Evolutionary conservation across 768 basidiomycete species (phyloP).

Genomic region (Aureoboletus auriporus): DNA sequence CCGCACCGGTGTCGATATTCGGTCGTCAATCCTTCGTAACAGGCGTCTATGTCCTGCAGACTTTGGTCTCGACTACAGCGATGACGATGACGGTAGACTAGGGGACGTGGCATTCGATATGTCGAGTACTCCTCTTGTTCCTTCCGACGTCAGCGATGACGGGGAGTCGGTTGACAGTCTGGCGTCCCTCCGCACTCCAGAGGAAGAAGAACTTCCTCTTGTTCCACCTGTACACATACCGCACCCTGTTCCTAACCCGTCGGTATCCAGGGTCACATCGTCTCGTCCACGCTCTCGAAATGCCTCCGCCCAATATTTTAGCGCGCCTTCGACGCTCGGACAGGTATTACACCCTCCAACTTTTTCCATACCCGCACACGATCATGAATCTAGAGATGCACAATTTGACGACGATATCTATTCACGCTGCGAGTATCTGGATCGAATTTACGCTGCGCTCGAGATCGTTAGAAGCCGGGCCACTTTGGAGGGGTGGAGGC

Average conservation of each 20-base stretch:
- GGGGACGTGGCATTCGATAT: slow-evolving; percentile 18
- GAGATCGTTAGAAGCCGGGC: slow-evolving; percentile 40
- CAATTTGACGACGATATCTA: slow-evolving; percentile 14
- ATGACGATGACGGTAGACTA: slow-evolving; percentile 4
- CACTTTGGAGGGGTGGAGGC: slow-evolving; percentile 36
- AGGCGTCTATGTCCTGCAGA: slow-evolving; percentile 7
- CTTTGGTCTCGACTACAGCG: slow-evolving; percentile 3
- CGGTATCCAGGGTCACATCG: slow-evolving; percentile 21
- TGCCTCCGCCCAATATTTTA: slow-evolving; percentile 3
- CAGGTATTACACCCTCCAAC: not conserved
- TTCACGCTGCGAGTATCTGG: slow-evolving; percentile 22
- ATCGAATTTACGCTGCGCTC: slow-evolving; percentile 39
- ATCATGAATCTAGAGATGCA: not conserved
- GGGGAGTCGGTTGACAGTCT: slow-evolving; percentile 28
- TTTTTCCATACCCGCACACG: not conserved
- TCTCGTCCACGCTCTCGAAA: slow-evolving; percentile 26
- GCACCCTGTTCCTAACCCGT: slow-evolving; percentile 1
- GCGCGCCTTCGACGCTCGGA: not conserved
- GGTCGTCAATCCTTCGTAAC: slow-evolving; percentile 2
- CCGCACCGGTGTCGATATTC: not conserved
- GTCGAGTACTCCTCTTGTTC: slow-evolving; percentile 15
- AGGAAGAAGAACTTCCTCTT: slow-evolving; percentile 19
- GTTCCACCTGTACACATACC: not conserved
- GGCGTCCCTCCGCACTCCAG: slow-evolving; percentile 23
- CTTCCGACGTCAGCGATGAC: slow-evolving; percentile 26